phyloP scores from a whole-genome alignment of 1,284 basidiomycete genomes.

The Chalciporus sp. region DNA sequence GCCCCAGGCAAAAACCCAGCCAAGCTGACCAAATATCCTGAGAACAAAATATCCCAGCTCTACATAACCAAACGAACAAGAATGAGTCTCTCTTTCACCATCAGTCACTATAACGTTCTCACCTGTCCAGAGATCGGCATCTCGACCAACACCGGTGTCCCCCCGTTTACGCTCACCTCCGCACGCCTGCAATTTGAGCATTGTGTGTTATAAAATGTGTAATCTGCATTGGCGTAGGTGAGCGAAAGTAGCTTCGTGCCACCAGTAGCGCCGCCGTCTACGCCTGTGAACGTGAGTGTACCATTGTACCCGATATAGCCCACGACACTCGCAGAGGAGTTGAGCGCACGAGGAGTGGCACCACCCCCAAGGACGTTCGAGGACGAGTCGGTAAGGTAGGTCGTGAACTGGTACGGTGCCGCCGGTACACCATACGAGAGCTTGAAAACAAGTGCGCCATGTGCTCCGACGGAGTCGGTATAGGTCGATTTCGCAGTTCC shows the following conservation, averaged over 20 bases:
- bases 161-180: conserved; percentile 7
- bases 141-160: not conserved
- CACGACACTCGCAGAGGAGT: not conserved
- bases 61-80: not conserved
- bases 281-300: conserved; percentile 5
- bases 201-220: conserved; percentile 4
- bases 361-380: conserved; percentile 7
- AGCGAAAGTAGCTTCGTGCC: conserved; percentile 11
- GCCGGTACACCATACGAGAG: conserved; percentile 1
- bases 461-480: not conserved
- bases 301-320: conserved; percentile 5
- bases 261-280: conserved; percentile 12
- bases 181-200: conserved; percentile 15
- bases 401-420: not conserved
- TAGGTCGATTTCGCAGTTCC: no score
- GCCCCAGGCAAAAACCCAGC: conserved; percentile 11
- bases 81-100: not conserved
- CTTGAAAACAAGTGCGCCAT: conserved; percentile 10
- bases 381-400: conserved; percentile 6
- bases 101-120: not conserved
- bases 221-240: conserved; percentile 15
- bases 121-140: conserved; percentile 19
- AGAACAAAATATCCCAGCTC: conserved; percentile 10
- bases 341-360: conserved; percentile 1
- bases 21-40: conserved; percentile 8